These are phyloP conservation scores for Metarhizium album DNA, from an alignment of 2,329 filamentous ascomycete species.

Conservation along the genomic window DNA sequence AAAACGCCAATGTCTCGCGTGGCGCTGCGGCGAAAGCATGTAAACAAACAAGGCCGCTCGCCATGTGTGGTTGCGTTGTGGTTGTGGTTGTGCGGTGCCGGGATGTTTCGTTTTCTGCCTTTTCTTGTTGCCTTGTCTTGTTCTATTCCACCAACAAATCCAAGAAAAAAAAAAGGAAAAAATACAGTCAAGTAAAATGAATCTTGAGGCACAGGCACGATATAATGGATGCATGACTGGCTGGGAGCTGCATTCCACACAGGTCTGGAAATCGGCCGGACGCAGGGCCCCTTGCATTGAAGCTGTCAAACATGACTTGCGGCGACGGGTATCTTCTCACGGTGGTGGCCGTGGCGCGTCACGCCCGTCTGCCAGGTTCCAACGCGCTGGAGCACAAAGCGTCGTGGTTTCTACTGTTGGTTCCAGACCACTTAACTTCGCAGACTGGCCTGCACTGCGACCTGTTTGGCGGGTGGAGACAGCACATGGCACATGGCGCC, in stretches of 20 bases:
- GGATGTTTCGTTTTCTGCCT: too few relatives aligned
- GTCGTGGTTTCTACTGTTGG: too few relatives aligned
- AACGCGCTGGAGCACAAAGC: not conserved
- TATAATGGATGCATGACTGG: too few relatives aligned
- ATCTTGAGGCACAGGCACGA: too few relatives aligned
- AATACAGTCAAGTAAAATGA: too few relatives aligned
- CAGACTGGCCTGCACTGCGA: too few relatives aligned
- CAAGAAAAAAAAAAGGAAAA: too few relatives aligned
- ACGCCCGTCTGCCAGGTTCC: not conserved
- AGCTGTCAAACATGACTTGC: not conserved
- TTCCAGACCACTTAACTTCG: too few relatives aligned
- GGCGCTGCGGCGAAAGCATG: not conserved
- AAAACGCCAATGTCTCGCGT: conserved; percentile 3
- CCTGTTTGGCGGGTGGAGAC: not conserved
- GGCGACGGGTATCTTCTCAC: not conserved
- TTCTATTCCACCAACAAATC: too few relatives aligned
- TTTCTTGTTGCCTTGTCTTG: too few relatives aligned
- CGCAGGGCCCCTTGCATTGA: not conserved
- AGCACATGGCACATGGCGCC: not conserved
- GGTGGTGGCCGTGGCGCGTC: not conserved
- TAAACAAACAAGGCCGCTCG: conserved; percentile 3
- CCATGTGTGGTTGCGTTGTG: not conserved
- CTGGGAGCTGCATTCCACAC: not conserved
- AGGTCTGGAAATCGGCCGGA: not conserved
- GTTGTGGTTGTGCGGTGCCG: not conserved